phyloP scores from a whole-genome alignment of 192 early-diverging fungal species.

The Coemansia guatemalensis region DNA sequence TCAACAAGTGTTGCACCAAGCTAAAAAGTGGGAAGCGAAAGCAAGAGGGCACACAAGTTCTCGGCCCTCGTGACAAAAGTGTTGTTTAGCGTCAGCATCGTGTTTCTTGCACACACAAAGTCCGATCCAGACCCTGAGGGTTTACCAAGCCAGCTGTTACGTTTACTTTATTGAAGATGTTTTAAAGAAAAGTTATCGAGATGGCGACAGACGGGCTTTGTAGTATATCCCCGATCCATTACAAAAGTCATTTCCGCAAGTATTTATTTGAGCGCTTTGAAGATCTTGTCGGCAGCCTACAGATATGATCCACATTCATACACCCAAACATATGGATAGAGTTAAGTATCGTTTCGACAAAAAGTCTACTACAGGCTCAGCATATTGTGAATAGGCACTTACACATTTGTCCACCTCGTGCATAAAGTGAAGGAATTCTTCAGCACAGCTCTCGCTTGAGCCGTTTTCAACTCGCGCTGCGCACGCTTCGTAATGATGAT shows the following conservation, averaged over 20 bases:
- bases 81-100: too few species aligned
- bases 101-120: too few species aligned
- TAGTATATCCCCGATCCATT: not conserved
- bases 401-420: constrained; percentile 80
- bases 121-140: too few species aligned
- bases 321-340: not conserved
- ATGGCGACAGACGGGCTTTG: not conserved
- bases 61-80: too few species aligned
- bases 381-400: constrained; percentile 45
- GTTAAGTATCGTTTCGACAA: not conserved
- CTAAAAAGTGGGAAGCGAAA: too few species aligned
- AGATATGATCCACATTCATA: not conserved
- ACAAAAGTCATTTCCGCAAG: not conserved
- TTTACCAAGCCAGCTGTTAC: too few species aligned
- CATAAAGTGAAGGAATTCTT: constrained; percentile 81
- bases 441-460: constrained; percentile 72
- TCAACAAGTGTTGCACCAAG: too few species aligned
- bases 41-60: too few species aligned
- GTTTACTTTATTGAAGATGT: too few species aligned
- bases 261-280: constrained; percentile 59
- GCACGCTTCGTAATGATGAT: constrained; percentile 77
- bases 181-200: too few species aligned
- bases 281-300: constrained; percentile 65
- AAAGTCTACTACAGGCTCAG: not conserved
- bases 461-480: constrained; percentile 72